Base-by-base conservation (phyloP, 331 rosid species). In the Acacia concinna region DNA sequence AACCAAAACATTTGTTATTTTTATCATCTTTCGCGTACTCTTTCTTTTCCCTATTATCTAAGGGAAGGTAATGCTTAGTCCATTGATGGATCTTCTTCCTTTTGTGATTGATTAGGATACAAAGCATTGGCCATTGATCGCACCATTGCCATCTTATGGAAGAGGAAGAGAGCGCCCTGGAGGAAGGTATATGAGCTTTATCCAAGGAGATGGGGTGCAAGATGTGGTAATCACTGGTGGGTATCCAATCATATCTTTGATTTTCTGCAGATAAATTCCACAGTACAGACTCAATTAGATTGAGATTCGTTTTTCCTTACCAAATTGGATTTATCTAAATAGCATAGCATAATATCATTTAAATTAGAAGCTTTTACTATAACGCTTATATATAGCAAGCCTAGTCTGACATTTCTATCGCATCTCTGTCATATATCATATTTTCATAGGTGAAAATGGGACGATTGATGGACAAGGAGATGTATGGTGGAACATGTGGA, bases 401-500 rank as follows among this genome's bases (percentile, higher is more conserved):
- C 27, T 69, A 14, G 23, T 25, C 35, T 51, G 14, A 27, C 38
- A 5, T 60, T 31, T 60, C 37, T 60, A 35, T 15, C 63, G 31
- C n/a, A n/a, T 52, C 66, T 15, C 71, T 71, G 62, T 5, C 15
- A 21, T 18, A 32, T 30, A 15, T 52, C 30, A 43, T 59, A 43
- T 76, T 49, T 72, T 59, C 76, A 11, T 37, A 93, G 98, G 99
- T 76, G 94, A 96, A 78, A 93, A 93, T 73, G 99, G 99, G 59
- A 96, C 97, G 44, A 90, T 93, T 63, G 99, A 96, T 74, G 97
- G 99, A 79, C 98, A 91, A 76, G 97, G 99, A 74, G 90, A 81
- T 51, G 88, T 85, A 14, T 96, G 99, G 98, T 96, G 99, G 99
- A 91, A 93, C 85, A 91, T 93, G 98, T 96, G 99, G 99, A 93